phyloP scores from a whole-genome alignment of 192 early-diverging fungal species.

The Backusella macrospora region DNA sequence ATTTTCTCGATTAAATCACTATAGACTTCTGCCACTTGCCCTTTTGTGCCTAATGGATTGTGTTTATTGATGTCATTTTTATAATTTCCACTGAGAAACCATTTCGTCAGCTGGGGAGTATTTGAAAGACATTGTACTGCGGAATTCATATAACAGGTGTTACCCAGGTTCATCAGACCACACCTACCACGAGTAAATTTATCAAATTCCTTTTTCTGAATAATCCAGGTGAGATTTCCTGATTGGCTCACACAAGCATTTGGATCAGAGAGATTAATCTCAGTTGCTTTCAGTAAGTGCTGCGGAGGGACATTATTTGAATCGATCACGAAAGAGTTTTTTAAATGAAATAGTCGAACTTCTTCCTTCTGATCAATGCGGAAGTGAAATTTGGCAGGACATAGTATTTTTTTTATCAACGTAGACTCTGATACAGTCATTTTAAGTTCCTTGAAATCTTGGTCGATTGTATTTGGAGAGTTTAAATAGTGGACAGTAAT shows the following conservation, averaged over 20 bases:
- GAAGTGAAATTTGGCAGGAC: neutral
- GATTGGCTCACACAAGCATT: neutral
- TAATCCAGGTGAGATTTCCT: neutral
- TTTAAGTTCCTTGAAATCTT: neutral
- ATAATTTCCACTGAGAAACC: constrained; percentile 56
- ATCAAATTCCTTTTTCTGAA: neutral
- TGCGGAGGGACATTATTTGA: neutral
- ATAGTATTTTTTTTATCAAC: neutral
- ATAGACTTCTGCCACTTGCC: constrained; percentile 67
- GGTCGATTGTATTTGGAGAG: neutral
- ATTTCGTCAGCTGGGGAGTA: constrained; percentile 65
- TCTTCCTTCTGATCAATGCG: neutral
- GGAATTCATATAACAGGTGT: constrained; percentile 92
- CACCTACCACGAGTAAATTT: constrained; percentile 29
- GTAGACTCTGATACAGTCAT: neutral
- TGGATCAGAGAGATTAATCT: neutral
- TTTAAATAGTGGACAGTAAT: neutral
- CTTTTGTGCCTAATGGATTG: constrained; percentile 75
- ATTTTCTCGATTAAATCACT: constrained; percentile 60
- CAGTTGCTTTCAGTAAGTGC: neutral
- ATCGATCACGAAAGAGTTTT: neutral
- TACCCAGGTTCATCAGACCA: constrained; percentile 80
- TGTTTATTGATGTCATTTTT: constrained; percentile 63
- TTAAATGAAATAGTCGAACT: neutral
- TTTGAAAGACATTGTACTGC: constrained; percentile 84